phyloP scores from a whole-genome alignment of 768 basidiomycete genomes.

The Boletales sp. region DNA sequence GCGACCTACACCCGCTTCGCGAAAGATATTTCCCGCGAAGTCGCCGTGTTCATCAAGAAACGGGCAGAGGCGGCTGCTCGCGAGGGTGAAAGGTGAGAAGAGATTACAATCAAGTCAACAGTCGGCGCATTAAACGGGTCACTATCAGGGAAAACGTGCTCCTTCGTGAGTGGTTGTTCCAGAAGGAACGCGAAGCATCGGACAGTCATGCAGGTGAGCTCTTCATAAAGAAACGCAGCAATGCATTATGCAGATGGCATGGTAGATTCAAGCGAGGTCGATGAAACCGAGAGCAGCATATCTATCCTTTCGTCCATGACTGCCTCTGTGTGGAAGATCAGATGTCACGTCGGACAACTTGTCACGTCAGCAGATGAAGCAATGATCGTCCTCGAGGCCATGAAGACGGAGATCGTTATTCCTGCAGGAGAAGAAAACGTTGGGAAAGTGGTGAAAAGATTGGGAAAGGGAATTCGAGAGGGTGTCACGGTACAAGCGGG shows the following conservation, averaged over 20 bases:
- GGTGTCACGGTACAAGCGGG: conserved; percentile 47
- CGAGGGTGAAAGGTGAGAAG: conserved; percentile 41
- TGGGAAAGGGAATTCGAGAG: conserved; percentile 40
- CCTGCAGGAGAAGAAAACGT: conserved; percentile 42
- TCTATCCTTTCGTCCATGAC: conserved; percentile 36
- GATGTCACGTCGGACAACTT: conserved; percentile 38
- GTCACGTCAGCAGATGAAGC: conserved; percentile 41
- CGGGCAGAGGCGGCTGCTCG: conserved; percentile 34
- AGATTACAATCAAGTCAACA: too few species aligned
- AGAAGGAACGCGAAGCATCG: conserved; percentile 17
- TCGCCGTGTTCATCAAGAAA: conserved; percentile 37
- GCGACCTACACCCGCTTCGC: conserved; percentile 43
- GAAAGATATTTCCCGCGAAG: conserved; percentile 39
- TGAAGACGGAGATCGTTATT: conserved; percentile 62
- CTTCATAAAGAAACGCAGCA: background rate
- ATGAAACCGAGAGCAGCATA: conserved; percentile 2
- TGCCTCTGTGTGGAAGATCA: conserved; percentile 51
- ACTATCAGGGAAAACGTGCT: conserved; percentile 40
- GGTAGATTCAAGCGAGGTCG: background rate
- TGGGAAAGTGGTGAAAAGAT: conserved; percentile 39
- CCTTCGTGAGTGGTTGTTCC: conserved; percentile 41
- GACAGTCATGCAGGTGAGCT: conserved; percentile 3
- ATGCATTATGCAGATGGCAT: background rate
- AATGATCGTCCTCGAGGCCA: conserved; percentile 54
- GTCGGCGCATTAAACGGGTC: background rate